phyloP scores from a whole-genome alignment of 371 early-diverging fungal genomes.

The Mortierella sp. region DNA sequence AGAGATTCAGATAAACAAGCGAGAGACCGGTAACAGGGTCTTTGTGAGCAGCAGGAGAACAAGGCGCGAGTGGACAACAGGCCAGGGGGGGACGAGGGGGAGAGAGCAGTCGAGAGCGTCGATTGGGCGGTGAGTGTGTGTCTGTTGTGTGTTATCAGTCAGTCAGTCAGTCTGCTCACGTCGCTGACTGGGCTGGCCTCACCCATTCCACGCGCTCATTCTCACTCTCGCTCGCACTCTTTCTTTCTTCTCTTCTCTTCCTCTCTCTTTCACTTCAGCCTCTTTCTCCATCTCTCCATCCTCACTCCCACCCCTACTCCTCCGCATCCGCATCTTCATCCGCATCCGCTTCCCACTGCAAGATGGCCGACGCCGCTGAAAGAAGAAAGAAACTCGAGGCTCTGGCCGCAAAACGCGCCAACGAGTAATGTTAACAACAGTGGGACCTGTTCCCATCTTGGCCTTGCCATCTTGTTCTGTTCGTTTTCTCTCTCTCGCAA shows the following conservation, averaged over 20 bases:
- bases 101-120: no score
- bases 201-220: neutral
- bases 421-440: neutral
- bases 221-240: neutral
- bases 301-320: neutral
- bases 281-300: neutral
- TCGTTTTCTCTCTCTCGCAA: neutral
- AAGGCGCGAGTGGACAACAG: no score
- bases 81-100: no score
- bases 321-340: neutral
- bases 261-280: neutral
- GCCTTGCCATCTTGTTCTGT: neutral
- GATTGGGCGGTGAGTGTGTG: no score
- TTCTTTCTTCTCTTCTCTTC: conserved; percentile 1
- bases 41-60: no score
- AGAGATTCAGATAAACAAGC: no score
- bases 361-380: conserved; percentile 46
- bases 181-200: neutral
- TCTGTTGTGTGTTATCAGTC: no score
- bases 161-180: no score
- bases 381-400: conserved; percentile 40
- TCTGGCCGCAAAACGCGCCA: conserved; percentile 38
- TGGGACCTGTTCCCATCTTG: no score
- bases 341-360: neutral
- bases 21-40: no score